Percentiles rank a stretch among this genome's conserved stretches.
Evolutionary conservation across 2,329 filamentous ascomycete species (phyloP).

Genomic region (Calonectria leucothoes): DNA sequence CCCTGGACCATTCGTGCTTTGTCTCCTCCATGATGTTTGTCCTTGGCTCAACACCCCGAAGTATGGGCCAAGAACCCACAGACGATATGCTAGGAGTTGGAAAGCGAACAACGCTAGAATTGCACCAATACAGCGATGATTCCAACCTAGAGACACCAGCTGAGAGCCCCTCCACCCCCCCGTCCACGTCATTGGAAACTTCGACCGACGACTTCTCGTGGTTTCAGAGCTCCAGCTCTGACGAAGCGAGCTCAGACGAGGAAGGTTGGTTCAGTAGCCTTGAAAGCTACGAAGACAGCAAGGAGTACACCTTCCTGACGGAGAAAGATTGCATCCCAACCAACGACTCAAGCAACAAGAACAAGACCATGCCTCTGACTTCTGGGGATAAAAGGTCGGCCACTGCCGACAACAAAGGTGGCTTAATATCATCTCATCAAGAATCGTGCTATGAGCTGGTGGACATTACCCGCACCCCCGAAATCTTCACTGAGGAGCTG

Average conservation of each 20-base stretch:
- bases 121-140: neutral
- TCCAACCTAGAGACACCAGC: neutral
- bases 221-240: neutral
- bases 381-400: neutral
- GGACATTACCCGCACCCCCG: neutral
- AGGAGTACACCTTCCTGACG: neutral
- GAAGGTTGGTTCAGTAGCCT: neutral
- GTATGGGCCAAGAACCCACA: neutral
- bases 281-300: neutral
- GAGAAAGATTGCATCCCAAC: neutral
- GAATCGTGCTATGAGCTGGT: neutral
- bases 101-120: neutral
- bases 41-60: neutral
- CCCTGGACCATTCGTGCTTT: no score
- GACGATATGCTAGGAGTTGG: neutral
- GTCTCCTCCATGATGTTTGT: neutral
- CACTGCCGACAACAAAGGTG: neutral
- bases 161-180: neutral
- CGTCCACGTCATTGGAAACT: neutral
- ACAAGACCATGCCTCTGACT: neutral
- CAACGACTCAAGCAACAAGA: neutral
- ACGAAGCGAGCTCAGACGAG: neutral
- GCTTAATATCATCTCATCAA: neutral
- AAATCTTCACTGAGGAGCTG: neutral
- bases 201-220: neutral